Conservation (phyloP, 305 asterid genomes). For the Fraxinus greggii region DNA sequence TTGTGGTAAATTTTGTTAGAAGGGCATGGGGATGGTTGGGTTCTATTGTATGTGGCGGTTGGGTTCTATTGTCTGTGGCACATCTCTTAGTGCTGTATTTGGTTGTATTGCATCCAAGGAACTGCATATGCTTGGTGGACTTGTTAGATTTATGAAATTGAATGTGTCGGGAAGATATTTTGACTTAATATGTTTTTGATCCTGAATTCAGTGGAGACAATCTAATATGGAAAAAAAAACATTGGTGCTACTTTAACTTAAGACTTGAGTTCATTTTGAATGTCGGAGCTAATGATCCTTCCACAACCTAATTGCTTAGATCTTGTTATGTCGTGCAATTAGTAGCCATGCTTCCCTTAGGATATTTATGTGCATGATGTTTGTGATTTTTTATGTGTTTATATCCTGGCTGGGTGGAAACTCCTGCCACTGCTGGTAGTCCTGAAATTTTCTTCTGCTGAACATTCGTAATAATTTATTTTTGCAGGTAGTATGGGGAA, state of each 20-base stretch:
- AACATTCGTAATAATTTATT: slow-evolving; percentile 17
- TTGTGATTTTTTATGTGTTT: not conserved
- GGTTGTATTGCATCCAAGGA: not conserved
- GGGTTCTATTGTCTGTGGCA: not conserved
- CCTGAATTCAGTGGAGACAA: not conserved
- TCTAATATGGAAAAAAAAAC: not conserved
- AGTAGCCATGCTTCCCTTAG: not conserved
- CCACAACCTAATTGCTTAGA: slow-evolving; percentile 7
- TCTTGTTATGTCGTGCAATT: not conserved
- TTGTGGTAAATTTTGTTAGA: not conserved
- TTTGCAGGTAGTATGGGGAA: slow-evolving; percentile 94
- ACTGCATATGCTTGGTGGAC: not conserved
- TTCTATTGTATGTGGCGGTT: not conserved
- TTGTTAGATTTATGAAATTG: not conserved
- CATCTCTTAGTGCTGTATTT: not conserved
- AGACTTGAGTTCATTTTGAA: not conserved
- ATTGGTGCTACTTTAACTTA: not conserved
- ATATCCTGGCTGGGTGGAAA: not conserved
- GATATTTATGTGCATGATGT: not conserved
- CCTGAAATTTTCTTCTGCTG: slow-evolving; percentile 10
- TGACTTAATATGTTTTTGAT: not conserved
- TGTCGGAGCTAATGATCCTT: not conserved
- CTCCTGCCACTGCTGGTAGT: not conserved
- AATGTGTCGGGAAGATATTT: not conserved
- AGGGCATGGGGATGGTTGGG: not conserved